These are phyloP conservation scores for Brassica juncea DNA, from an alignment of 345 rosid species.

Conservation along the genomic window DNA sequence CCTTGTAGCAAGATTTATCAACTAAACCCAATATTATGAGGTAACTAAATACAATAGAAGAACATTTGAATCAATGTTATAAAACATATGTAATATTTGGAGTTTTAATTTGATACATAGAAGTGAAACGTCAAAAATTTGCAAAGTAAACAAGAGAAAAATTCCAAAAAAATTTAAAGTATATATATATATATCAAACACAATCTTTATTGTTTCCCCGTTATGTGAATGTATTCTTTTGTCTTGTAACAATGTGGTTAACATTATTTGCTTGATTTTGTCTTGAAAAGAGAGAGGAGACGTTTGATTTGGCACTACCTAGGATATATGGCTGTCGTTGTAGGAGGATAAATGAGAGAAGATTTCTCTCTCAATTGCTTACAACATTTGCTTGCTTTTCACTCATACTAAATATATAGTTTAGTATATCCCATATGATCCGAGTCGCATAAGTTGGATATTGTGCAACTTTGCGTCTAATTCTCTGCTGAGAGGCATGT, in stretches of 20 bases:
- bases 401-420: slow-evolving; percentile 1
- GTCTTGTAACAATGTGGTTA: slow-evolving; percentile 23
- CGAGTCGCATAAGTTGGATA: neutral
- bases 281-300: slow-evolving; percentile 6
- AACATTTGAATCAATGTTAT: neutral
- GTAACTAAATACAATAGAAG: neutral
- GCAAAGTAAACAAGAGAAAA: neutral
- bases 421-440: neutral
- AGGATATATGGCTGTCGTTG: slow-evolving; percentile 29
- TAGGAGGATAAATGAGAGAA: slow-evolving; percentile 4
- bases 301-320: slow-evolving; percentile 19
- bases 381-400: slow-evolving; percentile 19
- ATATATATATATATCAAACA: slow-evolving; percentile 15
- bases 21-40: neutral
- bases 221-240: slow-evolving; percentile 32
- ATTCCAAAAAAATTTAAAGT: neutral
- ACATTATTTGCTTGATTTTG: slow-evolving; percentile 10
- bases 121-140: neutral
- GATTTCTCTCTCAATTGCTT: slow-evolving; percentile 2
- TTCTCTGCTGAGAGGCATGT: neutral
- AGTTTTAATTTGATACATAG: neutral
- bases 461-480: neutral
- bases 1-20: slow-evolving; percentile 1
- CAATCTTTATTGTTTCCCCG: slow-evolving; percentile 17
- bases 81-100: neutral